Conservation (phyloP, 169 alveolate genomes). For the Cystoisospora suis region DNA sequence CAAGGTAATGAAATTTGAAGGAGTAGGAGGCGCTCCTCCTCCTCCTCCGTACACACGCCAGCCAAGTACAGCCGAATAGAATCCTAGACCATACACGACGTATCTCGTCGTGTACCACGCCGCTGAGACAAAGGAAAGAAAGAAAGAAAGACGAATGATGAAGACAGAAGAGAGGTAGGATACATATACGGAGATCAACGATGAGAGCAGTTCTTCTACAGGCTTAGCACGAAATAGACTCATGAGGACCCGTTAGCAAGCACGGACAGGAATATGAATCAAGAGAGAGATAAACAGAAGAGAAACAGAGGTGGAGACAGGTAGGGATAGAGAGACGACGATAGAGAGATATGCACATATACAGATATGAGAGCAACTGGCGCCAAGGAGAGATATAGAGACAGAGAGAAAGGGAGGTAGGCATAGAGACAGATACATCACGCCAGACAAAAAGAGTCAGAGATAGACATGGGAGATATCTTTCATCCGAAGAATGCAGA, state of each 20-base stretch:
- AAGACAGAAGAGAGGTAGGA: neutral
- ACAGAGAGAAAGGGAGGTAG: no score
- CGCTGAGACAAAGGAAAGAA: neutral
- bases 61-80: constrained; percentile 22
- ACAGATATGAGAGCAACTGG: neutral
- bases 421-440: no score
- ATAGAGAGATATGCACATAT: neutral
- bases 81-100: constrained; percentile 21
- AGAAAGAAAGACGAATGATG: neutral
- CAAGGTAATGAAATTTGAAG: neutral
- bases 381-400: no score
- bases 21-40: no score
- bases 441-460: no score
- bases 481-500: no score
- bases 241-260: no score
- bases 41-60: constrained; percentile 42
- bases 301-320: neutral
- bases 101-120: neutral
- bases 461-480: no score
- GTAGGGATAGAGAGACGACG: neutral
- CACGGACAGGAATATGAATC: neutral
- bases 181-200: no score
- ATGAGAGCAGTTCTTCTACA: neutral
- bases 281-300: neutral
- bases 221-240: no score